Conservation (phyloP, 805 yeast genomes). For the Cyberlindnera amylophila region DNA sequence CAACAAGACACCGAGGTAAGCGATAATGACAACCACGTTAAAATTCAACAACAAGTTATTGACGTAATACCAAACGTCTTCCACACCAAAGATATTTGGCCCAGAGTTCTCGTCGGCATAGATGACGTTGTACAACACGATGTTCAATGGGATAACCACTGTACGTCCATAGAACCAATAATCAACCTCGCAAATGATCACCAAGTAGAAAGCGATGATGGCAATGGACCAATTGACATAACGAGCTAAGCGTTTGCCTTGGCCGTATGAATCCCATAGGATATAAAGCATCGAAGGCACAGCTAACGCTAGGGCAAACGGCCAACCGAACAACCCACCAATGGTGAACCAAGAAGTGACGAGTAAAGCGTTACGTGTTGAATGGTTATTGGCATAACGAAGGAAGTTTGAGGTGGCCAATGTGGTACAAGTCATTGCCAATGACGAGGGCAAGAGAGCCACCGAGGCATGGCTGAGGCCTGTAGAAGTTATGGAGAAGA, state of each 20-base stretch:
- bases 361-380: constrained; percentile 22
- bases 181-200: constrained; percentile 44
- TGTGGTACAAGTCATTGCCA: constrained; percentile 56
- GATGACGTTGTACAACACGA: constrained; percentile 77
- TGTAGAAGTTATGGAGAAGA: constrained; percentile 61
- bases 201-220: constrained; percentile 24
- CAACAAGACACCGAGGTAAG: constrained; percentile 35
- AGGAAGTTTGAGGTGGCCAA: constrained; percentile 41
- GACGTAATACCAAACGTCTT: constrained; percentile 70
- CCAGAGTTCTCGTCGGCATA: constrained; percentile 64
- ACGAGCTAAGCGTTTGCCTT: constrained; percentile 5
- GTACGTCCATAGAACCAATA: constrained; percentile 56
- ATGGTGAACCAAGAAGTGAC: constrained; percentile 44
- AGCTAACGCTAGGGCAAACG: constrained; percentile 67
- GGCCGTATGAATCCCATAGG: constrained; percentile 10
- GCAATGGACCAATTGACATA: constrained; percentile 25
- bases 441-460: constrained; percentile 78
- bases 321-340: constrained; percentile 92
- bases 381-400: constrained; percentile 23
- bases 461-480: constrained; percentile 90
- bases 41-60: constrained; percentile 71
- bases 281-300: constrained; percentile 40
- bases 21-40: constrained; percentile 48
- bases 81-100: constrained; percentile 87
- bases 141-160: constrained; percentile 74